Conservation (phyloP, 805 yeast species). For the Ogataea henricii region DNA sequence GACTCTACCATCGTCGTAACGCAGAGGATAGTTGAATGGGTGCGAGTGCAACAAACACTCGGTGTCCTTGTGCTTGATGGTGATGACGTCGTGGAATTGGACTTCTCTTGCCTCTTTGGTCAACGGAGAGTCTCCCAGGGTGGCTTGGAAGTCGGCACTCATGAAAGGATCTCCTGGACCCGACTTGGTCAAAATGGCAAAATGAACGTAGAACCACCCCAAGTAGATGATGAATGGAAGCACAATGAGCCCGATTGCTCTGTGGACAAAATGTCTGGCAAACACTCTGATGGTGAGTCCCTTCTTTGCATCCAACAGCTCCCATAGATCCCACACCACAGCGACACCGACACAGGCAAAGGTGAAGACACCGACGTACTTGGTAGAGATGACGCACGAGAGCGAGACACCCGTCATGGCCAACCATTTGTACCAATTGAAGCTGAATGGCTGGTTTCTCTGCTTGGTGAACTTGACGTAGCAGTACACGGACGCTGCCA, state of each 20-base stretch:
- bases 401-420: slow-evolving; percentile 78
- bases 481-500: slow-evolving; percentile 76
- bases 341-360: slow-evolving; percentile 86
- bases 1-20: slow-evolving; percentile 95
- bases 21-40: slow-evolving; percentile 69
- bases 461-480: slow-evolving; percentile 79
- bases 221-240: slow-evolving; percentile 82
- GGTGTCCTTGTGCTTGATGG: slow-evolving; percentile 80
- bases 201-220: slow-evolving; percentile 91
- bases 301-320: slow-evolving; percentile 66
- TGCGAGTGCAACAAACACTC: slow-evolving; percentile 85
- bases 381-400: slow-evolving; percentile 91
- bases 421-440: slow-evolving; percentile 87
- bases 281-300: slow-evolving; percentile 63
- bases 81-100: slow-evolving; percentile 73
- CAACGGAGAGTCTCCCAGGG: slow-evolving; percentile 79
- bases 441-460: slow-evolving; percentile 65
- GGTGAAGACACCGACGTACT: slow-evolving; percentile 94
- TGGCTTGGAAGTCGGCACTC: slow-evolving; percentile 94
- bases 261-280: slow-evolving; percentile 69
- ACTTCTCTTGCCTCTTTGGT: slow-evolving; percentile 71
- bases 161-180: slow-evolving; percentile 97
- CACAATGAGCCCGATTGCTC: slow-evolving; percentile 70
- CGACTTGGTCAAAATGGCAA: slow-evolving; percentile 74
- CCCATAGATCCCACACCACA: slow-evolving; percentile 86